These are phyloP conservation scores for Leccinum uliginosum DNA, from an alignment of 768 basidiomycete genomes.

Conservation along the genomic window DNA sequence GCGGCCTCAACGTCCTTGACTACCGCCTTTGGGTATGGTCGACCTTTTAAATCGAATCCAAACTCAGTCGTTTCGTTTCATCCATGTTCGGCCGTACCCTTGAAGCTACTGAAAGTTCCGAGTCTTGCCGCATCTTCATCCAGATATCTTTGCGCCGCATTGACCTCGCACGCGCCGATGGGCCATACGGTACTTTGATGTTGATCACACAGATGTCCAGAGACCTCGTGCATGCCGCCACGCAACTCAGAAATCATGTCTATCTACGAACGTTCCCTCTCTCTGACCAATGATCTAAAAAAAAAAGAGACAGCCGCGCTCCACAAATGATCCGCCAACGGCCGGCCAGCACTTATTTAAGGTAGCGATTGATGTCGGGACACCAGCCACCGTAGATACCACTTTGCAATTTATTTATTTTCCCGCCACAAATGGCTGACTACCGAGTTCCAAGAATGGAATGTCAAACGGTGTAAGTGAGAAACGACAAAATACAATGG, in stretches of 20 bases:
- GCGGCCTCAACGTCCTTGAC: neutral
- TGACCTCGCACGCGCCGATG: neutral
- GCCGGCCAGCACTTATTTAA: no score
- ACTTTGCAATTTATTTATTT: no score
- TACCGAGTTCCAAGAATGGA: no score
- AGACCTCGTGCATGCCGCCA: neutral
- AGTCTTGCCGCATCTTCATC: constrained; percentile 1
- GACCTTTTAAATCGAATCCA: neutral
- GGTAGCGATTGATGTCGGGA: no score
- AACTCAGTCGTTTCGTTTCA: neutral
- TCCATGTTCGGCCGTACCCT: neutral
- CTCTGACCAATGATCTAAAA: constrained; percentile 15
- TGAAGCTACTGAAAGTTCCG: neutral
- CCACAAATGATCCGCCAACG: no score
- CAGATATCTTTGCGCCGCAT: neutral
- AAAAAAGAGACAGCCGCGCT: no score
- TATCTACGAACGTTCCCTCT: constrained; percentile 21
- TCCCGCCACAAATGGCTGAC: no score
- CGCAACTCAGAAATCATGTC: neutral
- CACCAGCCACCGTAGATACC: no score
- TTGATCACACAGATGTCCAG: neutral
- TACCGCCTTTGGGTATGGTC: neutral
- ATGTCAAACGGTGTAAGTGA: no score
- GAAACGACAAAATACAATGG: no score
- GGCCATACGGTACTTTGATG: neutral